phyloP scores from a whole-genome alignment of 2,329 filamentous ascomycete genomes.

The Monosporascus cannonballus region DNA sequence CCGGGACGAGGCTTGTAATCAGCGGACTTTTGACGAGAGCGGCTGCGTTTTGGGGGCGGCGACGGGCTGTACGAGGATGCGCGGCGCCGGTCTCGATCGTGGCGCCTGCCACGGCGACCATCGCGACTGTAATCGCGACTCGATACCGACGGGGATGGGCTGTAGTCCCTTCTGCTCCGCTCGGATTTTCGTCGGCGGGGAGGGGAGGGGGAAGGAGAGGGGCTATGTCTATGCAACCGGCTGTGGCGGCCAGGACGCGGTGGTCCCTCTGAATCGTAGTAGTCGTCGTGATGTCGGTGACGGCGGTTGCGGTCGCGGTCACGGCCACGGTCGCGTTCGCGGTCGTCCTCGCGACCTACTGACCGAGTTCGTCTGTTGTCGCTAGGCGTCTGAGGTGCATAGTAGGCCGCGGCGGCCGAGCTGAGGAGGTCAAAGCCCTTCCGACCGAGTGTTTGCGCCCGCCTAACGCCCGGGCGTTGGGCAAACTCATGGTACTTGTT shows the following conservation, averaged over 20 bases:
- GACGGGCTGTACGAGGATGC: slow-evolving; percentile 6
- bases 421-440: slow-evolving; percentile 20
- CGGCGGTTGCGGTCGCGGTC: neutral
- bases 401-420: slow-evolving; percentile 23
- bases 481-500: slow-evolving; percentile 11
- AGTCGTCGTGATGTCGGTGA: neutral
- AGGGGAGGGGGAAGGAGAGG: slow-evolving; percentile 16
- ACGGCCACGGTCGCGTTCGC: slow-evolving; percentile 4
- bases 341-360: slow-evolving; percentile 11
- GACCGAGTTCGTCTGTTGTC: slow-evolving; percentile 10
- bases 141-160: slow-evolving; percentile 3
- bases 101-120: neutral
- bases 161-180: slow-evolving; percentile 10
- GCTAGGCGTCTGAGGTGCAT: slow-evolving; percentile 17
- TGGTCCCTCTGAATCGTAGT: slow-evolving; percentile 5
- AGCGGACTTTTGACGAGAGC: slow-evolving; percentile 2
- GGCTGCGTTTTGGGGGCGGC: slow-evolving; percentile 1
- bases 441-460: slow-evolving; percentile 18
- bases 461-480: slow-evolving; percentile 19
- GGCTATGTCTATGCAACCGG: slow-evolving; percentile 15
- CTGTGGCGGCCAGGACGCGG: slow-evolving; percentile 10
- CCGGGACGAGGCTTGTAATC: slow-evolving; percentile 5
- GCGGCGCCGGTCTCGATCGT: slow-evolving; percentile 3
- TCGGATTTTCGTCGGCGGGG: slow-evolving; percentile 6
- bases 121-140: slow-evolving; percentile 10